These are phyloP conservation scores for Diutina neorugosa DNA, from an alignment of 1,139 yeast species.

Conservation along the genomic window DNA sequence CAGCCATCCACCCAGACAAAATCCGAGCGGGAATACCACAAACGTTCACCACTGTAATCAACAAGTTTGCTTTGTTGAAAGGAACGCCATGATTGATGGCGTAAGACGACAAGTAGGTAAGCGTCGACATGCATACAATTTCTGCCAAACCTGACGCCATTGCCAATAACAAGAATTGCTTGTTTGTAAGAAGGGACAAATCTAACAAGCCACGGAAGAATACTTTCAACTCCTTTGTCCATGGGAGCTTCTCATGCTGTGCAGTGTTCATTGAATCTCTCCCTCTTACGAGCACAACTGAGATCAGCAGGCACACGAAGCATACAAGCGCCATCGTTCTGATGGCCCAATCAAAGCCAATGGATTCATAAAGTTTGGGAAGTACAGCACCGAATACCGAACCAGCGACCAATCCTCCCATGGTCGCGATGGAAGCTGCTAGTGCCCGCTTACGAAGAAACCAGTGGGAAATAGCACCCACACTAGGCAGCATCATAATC, in stretches of 20 bases:
- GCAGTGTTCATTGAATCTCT: background rate
- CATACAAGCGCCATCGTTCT: slow-evolving; percentile 42
- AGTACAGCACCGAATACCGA: slow-evolving; percentile 45
- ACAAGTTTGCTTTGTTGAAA: slow-evolving; percentile 5
- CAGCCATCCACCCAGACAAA: slow-evolving; percentile 36
- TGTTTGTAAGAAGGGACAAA: slow-evolving; percentile 28
- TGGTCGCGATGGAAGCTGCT: slow-evolving; percentile 45
- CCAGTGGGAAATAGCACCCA: slow-evolving; percentile 55
- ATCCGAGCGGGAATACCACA: slow-evolving; percentile 37
- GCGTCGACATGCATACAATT: slow-evolving; percentile 32
- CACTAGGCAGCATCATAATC: slow-evolving; percentile 43
- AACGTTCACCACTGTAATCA: slow-evolving; percentile 31
- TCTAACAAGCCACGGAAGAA: slow-evolving; percentile 21
- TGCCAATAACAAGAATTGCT: slow-evolving; percentile 24
- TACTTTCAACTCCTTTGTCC: background rate
- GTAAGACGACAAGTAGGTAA: slow-evolving; percentile 6
- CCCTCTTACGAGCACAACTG: slow-evolving; percentile 10
- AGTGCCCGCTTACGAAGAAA: slow-evolving; percentile 41
- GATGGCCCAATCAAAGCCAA: slow-evolving; percentile 55
- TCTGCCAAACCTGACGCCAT: slow-evolving; percentile 36
- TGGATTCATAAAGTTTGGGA: slow-evolving; percentile 27
- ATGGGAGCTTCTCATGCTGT: background rate
- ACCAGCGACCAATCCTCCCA: slow-evolving; percentile 57
- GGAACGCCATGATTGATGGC: slow-evolving; percentile 6
- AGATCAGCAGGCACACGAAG: slow-evolving; percentile 19